Evolutionary conservation across 805 yeast genomes (phyloP), one percentile per base, ranked within the genome.

Genomic region (Zygotorulaspora florentina): DNA sequence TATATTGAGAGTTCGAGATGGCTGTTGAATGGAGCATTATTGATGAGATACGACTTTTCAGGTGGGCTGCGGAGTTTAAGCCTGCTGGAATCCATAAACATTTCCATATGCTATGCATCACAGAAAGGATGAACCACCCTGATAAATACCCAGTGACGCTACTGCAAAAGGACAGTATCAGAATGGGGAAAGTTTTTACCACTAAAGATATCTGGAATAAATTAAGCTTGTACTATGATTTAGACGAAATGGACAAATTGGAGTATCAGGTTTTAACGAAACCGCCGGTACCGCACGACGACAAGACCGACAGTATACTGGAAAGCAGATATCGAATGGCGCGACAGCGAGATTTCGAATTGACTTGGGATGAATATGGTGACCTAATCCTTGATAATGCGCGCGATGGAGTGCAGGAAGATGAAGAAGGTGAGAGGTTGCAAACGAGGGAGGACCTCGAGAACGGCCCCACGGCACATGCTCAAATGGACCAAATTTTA

Each of bases 71-170:
- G 52, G 80, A 76, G 55, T 73, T 71, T 66, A 82, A 81, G 59
- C 93, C 93, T 0, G 82, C 81, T 0, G 95, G 95, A 1, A 58
- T 61, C 27, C 57, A 69, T 43, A 74, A 71, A 43, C 71, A 74
- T 45, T 66, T 68, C 54, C 69, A 75, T 48, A 62, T 76, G 67
- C 61, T 60, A 29, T 56, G 66, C 43, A 56, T 62, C 20, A 52
- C 63, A 8, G 67, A 61, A 29, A 45, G 67, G 35, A 57, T 64
- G 62, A 68, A 69, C 45, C 66, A 53, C 66, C 79, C 63, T 47
- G 74, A 58, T 62, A 69, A 51, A 54, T 66, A 40, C 59, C 77
- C 55, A 55, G 69, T 62, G 51, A 68, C 54, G 48, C 64, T 34
- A 40, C 51, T 57, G 36, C 65, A 61, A 45, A 62, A 61, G 42